Evolutionary conservation across 108 stramenopile species (phyloP).

Genomic region (Fistulifera pelliculosa): DNA sequence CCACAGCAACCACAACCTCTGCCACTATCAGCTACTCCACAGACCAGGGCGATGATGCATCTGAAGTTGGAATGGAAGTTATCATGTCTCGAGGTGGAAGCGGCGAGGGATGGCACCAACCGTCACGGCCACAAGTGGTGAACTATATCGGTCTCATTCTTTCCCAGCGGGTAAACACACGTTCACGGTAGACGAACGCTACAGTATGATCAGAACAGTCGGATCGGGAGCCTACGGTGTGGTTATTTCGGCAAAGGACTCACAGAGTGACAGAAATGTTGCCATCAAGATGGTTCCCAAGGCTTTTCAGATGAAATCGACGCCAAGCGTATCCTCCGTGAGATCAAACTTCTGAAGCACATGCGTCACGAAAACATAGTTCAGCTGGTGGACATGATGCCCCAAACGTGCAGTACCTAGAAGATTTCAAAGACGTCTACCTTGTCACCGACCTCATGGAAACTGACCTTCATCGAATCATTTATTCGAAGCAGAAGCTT

Average conservation of each 20-base stretch:
- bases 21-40: constrained; percentile 45
- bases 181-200: constrained; percentile 78
- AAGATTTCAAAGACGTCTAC: constrained; percentile 96
- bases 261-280: constrained; percentile 54
- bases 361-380: constrained; percentile 90
- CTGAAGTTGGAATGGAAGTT: constrained; percentile 43
- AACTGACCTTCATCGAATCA: constrained; percentile 98
- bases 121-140: neutral
- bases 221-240: constrained; percentile 98
- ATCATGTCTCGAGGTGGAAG: constrained; percentile 25
- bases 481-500: constrained; percentile 95
- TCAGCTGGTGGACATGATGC: constrained; percentile 81
- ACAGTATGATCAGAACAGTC: constrained; percentile 71
- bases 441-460: constrained; percentile 98
- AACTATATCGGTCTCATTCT: constrained; percentile 54
- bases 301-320: constrained; percentile 96
- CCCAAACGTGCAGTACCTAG: constrained; percentile 73
- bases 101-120: neutral
- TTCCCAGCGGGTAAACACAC: constrained; percentile 79
- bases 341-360: constrained; percentile 94
- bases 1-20: constrained; percentile 51
- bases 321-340: constrained; percentile 98
- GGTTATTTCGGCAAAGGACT: constrained; percentile 86
- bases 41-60: constrained; percentile 36
- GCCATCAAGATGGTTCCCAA: constrained; percentile 98